Conservation (phyloP, 2,329 filamentous ascomycete species). For the Bimuria novae-zelandiae region DNA sequence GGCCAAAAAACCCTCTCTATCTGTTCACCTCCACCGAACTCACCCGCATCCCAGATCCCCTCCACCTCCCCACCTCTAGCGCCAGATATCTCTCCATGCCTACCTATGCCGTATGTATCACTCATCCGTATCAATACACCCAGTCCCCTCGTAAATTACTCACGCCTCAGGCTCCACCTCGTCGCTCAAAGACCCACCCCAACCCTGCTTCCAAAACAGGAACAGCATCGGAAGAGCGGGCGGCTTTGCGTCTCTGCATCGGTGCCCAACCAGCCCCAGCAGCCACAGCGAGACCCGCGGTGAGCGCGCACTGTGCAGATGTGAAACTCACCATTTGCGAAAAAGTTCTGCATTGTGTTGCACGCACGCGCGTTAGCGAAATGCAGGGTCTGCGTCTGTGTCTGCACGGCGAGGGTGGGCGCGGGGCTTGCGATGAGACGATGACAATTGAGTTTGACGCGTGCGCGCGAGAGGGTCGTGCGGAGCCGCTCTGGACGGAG, state of each 20-base stretch:
- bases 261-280: neutral
- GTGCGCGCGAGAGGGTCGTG: too few species aligned
- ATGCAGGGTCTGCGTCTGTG: neutral
- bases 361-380: neutral
- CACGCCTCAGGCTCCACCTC: neutral
- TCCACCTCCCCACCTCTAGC: too few species aligned
- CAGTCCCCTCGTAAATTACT: neutral
- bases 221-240: neutral
- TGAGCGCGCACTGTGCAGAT: neutral
- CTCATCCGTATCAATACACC: neutral
- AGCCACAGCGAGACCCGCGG: too few species aligned
- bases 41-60: too few species aligned
- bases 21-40: too few species aligned
- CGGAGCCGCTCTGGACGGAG: too few species aligned
- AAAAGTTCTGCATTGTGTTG: neutral
- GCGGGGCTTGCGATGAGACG: too few species aligned
- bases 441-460: too few species aligned
- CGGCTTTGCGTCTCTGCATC: slow-evolving; percentile 6
- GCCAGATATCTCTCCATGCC: too few species aligned
- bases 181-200: neutral
- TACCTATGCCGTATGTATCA: too few species aligned
- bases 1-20: too few species aligned
- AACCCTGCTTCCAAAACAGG: neutral
- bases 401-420: too few species aligned
- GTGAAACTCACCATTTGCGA: neutral